These are phyloP conservation scores for Penicillium soppii DNA, from an alignment of 495 filamentous ascomycete species.

Conservation along the genomic window DNA sequence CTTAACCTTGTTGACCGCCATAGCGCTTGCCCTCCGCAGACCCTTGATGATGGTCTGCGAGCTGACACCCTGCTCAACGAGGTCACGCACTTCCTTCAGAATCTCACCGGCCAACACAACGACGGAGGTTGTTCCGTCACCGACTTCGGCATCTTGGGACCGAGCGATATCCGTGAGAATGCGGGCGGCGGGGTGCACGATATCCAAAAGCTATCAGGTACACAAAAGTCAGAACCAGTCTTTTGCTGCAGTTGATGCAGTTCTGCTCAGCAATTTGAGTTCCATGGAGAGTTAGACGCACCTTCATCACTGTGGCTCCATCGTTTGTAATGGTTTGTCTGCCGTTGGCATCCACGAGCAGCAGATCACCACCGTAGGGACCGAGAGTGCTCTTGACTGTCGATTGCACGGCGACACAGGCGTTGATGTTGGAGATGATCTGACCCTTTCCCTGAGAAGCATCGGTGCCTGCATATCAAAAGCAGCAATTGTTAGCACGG, in stretches of 20 bases:
- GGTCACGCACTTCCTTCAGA: slow-evolving; percentile 89
- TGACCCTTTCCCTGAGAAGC: slow-evolving; percentile 95
- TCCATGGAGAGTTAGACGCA: slow-evolving; percentile 33
- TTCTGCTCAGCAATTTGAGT: too few species aligned
- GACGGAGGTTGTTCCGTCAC: slow-evolving; percentile 95
- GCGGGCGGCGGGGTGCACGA: slow-evolving; percentile 95
- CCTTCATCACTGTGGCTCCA: slow-evolving; percentile 99
- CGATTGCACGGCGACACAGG: slow-evolving; percentile 93
- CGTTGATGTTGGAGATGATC: slow-evolving; percentile 98
- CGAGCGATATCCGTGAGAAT: slow-evolving; percentile 98
- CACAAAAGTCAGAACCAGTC: slow-evolving; percentile 15
- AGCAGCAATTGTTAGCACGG: slow-evolving; percentile 21
- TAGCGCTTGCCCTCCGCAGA: slow-evolving; percentile 77
- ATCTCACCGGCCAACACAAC: slow-evolving; percentile 96
- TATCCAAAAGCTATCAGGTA: slow-evolving; percentile 77
- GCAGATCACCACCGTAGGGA: slow-evolving; percentile 95
- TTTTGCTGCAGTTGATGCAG: neutral
- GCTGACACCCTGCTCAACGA: slow-evolving; percentile 95
- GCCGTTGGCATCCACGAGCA: slow-evolving; percentile 94
- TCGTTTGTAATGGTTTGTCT: slow-evolving; percentile 98
- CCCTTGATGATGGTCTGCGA: slow-evolving; percentile 97
- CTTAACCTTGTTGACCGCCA: slow-evolving; percentile 98
- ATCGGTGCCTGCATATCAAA: slow-evolving; percentile 75
- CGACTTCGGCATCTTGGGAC: slow-evolving; percentile 98
- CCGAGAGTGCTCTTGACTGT: slow-evolving; percentile 94